Conservation (phyloP, 148 eudicot genomes). For the Diospyros kaki region DNA sequence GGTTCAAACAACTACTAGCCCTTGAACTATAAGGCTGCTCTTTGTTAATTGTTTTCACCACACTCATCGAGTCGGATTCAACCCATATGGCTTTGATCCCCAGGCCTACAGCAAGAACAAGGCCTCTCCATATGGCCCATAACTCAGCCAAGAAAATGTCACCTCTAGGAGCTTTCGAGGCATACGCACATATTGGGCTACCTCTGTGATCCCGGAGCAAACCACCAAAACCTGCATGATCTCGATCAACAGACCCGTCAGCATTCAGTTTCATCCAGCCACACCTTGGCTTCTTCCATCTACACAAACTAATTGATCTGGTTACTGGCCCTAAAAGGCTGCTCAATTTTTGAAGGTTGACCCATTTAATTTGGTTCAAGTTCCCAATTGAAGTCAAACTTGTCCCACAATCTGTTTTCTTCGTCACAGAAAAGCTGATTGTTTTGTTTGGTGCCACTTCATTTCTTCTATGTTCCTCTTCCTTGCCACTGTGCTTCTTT, state of each 20-base stretch:
- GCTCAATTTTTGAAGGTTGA: slow-evolving; percentile 7
- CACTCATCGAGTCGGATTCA: slow-evolving; percentile 23
- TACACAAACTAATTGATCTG: slow-evolving; percentile 12
- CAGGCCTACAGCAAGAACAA: slow-evolving; percentile 19
- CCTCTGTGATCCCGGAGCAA: slow-evolving; percentile 19
- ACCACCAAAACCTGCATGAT: slow-evolving; percentile 21
- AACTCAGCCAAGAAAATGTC: slow-evolving; percentile 26
- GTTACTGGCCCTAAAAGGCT: slow-evolving; percentile 7
- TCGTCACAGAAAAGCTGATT: neutral
- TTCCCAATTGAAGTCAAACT: neutral
- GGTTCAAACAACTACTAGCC: slow-evolving; percentile 11
- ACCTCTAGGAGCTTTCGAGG: slow-evolving; percentile 10
- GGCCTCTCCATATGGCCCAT: slow-evolving; percentile 29
- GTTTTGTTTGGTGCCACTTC: neutral
- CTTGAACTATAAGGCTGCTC: slow-evolving; percentile 15
- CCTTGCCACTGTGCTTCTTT: slow-evolving; percentile 14
- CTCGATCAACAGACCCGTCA: slow-evolving; percentile 21
- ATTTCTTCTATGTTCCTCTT: slow-evolving; percentile 15
- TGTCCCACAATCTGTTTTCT: neutral
- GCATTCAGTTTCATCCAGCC: slow-evolving; percentile 26
- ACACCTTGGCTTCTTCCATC: slow-evolving; percentile 16
- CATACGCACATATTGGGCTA: slow-evolving; percentile 20
- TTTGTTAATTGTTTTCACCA: slow-evolving; percentile 19
- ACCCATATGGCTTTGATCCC: slow-evolving; percentile 23
- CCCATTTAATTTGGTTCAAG: slow-evolving; percentile 7